Evolutionary conservation across 208 protist species (phyloP), one percentile per base, ranked within the genome.

Genomic region (Tritrichomonas foetus): DNA sequence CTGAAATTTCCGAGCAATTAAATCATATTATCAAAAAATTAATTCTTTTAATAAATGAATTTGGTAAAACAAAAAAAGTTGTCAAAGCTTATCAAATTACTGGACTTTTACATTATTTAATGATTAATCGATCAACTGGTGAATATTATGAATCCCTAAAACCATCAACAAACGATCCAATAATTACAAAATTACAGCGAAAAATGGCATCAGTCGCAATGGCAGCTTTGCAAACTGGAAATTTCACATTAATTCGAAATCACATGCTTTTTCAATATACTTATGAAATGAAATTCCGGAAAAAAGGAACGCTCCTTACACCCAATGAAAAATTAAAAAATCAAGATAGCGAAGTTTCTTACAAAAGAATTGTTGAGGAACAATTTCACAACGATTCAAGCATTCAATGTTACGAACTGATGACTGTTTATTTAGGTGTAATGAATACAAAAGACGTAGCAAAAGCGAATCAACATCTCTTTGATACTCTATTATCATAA

Each of bases 251-350:
- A 5, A 33, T 89, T 39, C 14, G 47, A 20, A 89, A 89, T 36
- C n/a, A 89, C 53, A 89, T 89, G 47, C 3, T 39, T 33, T 89
- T 89, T 33, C 78, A 89, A 61, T 89, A 57, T 50, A 89, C 78
- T 16, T 89, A 89, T 47, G 78, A 89, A 20, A 25, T 89, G 0
- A 57, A 44, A 30, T 53, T 89, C 9, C 5, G 53, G 53, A 61
- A 16, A 61, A 61, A 61, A 61, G 16, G 53, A 5, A 61, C 5
- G 5, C 11, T 61, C 16, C 5, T 61, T 16, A 61, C 53, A 16
- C 53, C 53, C 5, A 61, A 5, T 22, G 53, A 61, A 61, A 61
- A 61, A 61, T 61, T 61, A 61, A 61, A 61, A 61, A 61, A 22
- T 61, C 53, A 61, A 61, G 11, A 5, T 61, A 16, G 78, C 16